A percentile compares a stretch with the other conserved stretches of the same genome.
These are phyloP conservation scores for Heritiera littoralis DNA, from an alignment of 345 rosid genomes.

Conservation along the genomic window DNA sequence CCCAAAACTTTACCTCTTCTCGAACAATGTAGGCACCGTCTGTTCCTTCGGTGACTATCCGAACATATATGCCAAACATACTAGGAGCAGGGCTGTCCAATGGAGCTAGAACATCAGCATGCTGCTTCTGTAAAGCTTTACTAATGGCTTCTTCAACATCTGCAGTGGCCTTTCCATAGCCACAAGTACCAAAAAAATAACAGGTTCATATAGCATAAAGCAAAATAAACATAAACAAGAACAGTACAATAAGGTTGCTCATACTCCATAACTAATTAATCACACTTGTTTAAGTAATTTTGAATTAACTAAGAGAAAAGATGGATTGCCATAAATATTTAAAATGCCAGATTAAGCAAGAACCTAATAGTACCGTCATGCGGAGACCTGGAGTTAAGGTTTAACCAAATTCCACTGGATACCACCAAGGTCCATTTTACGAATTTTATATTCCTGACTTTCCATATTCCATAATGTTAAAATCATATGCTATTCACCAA, in stretches of 20 bases:
- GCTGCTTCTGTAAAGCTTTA: slow-evolving; percentile 83
- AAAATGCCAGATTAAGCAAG: background rate
- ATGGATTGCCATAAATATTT: background rate
- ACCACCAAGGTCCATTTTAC: background rate
- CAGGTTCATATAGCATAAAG: background rate
- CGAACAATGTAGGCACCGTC: slow-evolving; percentile 62
- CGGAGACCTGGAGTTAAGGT: background rate
- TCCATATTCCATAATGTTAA: background rate
- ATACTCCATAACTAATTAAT: background rate
- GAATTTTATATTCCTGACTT: background rate
- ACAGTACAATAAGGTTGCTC: background rate
- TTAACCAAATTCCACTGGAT: background rate
- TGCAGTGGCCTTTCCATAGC: slow-evolving; percentile 63
- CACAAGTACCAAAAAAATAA: slow-evolving; percentile 10
- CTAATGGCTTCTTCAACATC: slow-evolving; percentile 79
- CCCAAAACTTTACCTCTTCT: slow-evolving; percentile 57
- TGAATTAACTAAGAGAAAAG: background rate
- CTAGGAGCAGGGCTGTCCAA: slow-evolving; percentile 46
- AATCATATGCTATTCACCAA: background rate
- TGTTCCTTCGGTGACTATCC: slow-evolving; percentile 77
- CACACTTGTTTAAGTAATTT: background rate
- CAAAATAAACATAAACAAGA: background rate
- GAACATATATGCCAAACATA: slow-evolving; percentile 61
- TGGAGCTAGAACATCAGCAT: slow-evolving; percentile 78
- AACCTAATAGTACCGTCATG: background rate